Evolutionary conservation across 805 yeast genomes (phyloP), one percentile per base, ranked within the genome.

Genomic region (Zygosaccharomyces kombuchaensis): DNA sequence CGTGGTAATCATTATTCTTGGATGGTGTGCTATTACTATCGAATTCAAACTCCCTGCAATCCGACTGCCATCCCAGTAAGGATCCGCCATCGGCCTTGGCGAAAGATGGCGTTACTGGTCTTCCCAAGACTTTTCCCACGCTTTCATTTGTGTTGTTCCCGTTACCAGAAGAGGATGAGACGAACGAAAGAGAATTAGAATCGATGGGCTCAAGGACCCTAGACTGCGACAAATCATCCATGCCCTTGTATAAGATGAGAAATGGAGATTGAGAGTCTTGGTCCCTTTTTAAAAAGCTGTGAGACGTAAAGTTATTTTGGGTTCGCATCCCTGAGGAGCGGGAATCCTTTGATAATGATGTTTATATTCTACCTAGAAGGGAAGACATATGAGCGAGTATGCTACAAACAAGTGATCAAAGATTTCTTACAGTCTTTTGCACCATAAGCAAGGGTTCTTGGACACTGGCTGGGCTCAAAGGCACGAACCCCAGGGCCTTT

Each of bases 21-120:
- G 62, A 50, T 1, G 66, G 66, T n/a, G 66, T 62, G 36, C 64
- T 59, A 41, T 60, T 62, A 37, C 65, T 57, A 13, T 60, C 53
- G 38, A 62, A 62, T 13, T 46, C 51, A 34, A 62, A 62, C 39
- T 62, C 66, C 25, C 51, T 55, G 19, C 50, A 44, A 9, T 55
- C 58, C n/a, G 53, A 47, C 47, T 58, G 59, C 65, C 65, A 60
- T 43, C 55, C 55, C 5, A 52, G 31, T n/a, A 57, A 51, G 10
- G 57, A 49, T 12, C 34, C 41, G 26, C 26, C 34, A 9, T 10
- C 34, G 14, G 34, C 45, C 6, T 43, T 47, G 13, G 31, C 12
- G 10, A 54, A 19, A 4, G 57, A 46, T 4, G 60, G 56, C 4
- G 52, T 54, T 2, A 43, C 44, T 8, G 52, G 48, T 30, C 43